These are phyloP conservation scores for Termitomyces heimii DNA, from an alignment of 768 basidiomycete species.

Conservation along the genomic window DNA sequence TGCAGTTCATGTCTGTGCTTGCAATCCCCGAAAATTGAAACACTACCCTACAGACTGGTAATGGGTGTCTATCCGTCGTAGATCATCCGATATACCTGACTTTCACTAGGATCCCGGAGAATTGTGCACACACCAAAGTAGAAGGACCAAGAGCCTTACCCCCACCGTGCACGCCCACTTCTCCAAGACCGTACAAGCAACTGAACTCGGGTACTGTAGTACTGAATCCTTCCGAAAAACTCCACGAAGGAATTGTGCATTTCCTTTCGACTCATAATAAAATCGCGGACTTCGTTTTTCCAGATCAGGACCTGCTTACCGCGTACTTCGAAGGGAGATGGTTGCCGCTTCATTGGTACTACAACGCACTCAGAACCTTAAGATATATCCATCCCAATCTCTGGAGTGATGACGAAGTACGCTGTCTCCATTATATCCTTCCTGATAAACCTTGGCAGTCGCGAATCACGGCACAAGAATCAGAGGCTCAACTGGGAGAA, in stretches of 20 bases:
- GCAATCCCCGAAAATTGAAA: conserved; percentile 79
- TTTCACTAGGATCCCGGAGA: conserved; percentile 72
- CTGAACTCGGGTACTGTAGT: conserved; percentile 91
- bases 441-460: conserved; percentile 82
- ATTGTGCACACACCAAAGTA: conserved; percentile 76
- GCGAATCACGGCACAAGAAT: conserved; percentile 33
- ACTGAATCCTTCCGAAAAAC: conserved; percentile 61
- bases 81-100: not conserved
- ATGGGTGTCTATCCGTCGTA: conserved; percentile 17
- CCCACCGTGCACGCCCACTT: conserved; percentile 24
- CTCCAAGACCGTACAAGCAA: conserved; percentile 72
- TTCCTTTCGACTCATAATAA: conserved; percentile 44
- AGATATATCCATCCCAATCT: conserved; percentile 61
- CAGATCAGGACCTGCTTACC: conserved; percentile 91
- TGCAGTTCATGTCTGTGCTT: conserved; percentile 86
- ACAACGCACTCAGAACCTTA: conserved; percentile 91
- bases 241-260: conserved; percentile 46
- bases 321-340: conserved; percentile 74
- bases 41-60: conserved; percentile 92
- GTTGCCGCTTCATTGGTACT: conserved; percentile 78
- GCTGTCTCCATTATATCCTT: conserved; percentile 84
- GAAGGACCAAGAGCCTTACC: conserved; percentile 37
- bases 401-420: conserved; percentile 85
- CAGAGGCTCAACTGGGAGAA: conserved; percentile 38
- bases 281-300: conserved; percentile 51